phyloP scores from a whole-genome alignment of 2,329 filamentous ascomycete species.

The Pyrenophora seminiperda region DNA sequence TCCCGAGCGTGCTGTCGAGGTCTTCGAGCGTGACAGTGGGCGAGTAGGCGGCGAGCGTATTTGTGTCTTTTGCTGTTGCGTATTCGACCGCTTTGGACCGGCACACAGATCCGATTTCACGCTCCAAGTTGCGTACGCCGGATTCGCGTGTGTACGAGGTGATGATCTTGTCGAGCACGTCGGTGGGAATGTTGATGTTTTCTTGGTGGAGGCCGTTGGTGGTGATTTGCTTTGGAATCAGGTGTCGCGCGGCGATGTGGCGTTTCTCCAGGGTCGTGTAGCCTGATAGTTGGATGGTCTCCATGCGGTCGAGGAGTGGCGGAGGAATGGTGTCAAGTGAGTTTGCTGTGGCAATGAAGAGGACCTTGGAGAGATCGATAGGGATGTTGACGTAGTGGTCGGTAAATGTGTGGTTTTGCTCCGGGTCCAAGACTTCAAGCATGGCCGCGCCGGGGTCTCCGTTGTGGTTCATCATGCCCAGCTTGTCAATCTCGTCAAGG shows the following conservation, averaged over 20 bases:
- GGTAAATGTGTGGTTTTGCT: slow-evolving; percentile 93
- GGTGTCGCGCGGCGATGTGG: slow-evolving; percentile 87
- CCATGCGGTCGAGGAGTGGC: slow-evolving; percentile 95
- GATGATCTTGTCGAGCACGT: slow-evolving; percentile 93
- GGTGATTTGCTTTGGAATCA: slow-evolving; percentile 94
- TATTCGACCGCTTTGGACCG: slow-evolving; percentile 86
- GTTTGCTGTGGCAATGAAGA: slow-evolving; percentile 98
- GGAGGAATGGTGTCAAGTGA: slow-evolving; percentile 91
- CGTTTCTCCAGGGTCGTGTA: slow-evolving; percentile 98
- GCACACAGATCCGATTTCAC: slow-evolving; percentile 92
- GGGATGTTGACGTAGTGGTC: slow-evolving; percentile 97
- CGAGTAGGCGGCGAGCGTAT: slow-evolving; percentile 68
- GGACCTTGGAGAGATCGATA: slow-evolving; percentile 91
- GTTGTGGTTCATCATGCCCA: slow-evolving; percentile 87
- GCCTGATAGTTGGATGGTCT: slow-evolving; percentile 88
- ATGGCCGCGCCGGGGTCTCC: slow-evolving; percentile 96
- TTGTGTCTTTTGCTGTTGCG: slow-evolving; percentile 82
- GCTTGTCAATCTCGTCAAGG: slow-evolving; percentile 97
- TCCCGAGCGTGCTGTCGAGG: slow-evolving; percentile 87
- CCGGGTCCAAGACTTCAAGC: slow-evolving; percentile 95
- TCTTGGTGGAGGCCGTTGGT: slow-evolving; percentile 81
- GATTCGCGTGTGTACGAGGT: slow-evolving; percentile 96
- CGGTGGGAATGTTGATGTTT: slow-evolving; percentile 76
- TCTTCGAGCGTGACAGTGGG: slow-evolving; percentile 76
- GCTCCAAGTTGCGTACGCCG: slow-evolving; percentile 92